Base-by-base conservation (phyloP, 2,329 filamentous ascomycete genomes). In the Phaeosphaeriaceae sp. region DNA sequence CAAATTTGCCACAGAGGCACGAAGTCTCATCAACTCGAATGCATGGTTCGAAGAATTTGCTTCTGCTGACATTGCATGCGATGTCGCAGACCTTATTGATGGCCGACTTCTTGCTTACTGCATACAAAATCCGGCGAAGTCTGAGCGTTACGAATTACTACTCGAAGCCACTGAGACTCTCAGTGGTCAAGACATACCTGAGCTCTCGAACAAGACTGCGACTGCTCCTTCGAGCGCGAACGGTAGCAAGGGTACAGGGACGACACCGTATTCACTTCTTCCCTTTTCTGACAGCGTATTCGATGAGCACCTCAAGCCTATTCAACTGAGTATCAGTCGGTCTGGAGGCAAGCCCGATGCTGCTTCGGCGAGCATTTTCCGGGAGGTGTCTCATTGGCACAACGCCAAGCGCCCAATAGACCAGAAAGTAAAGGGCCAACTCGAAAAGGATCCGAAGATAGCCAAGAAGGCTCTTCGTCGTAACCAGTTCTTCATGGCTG, bases 401-500 rank as follows among this genome's bases (percentile, higher is more conserved):
- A 88, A 86, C 54, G 79, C 82, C 33, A 86, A 85, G 63, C 82
- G 79, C 24, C 79, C 82, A 0, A 62, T 87, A 2, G 81, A 84
- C 24, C 67, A 71, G 4, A 81, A 80, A 51, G 36, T 64, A 54
- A 64, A 65, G 61, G 61, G 72, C 54, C 53, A 72, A 57, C 46
- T 72, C 59, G 57, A 69, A 56, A 54, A 72, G 61, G 54, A 78
- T 70, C 66, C 68, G 78, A 64, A 76, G 73, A 50, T 68, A 61
- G 60, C 67, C 51, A 71, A 69, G 53, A 69, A 69, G 25, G 56
- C 75, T 72, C 53, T 79, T 71, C 58, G 78, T 80, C 79, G 78
- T 53, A 87, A 89, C 46, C 89, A 92, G 66, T 81, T 80, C 51
- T 88, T 86, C 68, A 89, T 91, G 85, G 83, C 84, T 1, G 88